Evolutionary conservation across 1,284 basidiomycete species (phyloP).

Genomic region (Melampsora larici-populina): DNA sequence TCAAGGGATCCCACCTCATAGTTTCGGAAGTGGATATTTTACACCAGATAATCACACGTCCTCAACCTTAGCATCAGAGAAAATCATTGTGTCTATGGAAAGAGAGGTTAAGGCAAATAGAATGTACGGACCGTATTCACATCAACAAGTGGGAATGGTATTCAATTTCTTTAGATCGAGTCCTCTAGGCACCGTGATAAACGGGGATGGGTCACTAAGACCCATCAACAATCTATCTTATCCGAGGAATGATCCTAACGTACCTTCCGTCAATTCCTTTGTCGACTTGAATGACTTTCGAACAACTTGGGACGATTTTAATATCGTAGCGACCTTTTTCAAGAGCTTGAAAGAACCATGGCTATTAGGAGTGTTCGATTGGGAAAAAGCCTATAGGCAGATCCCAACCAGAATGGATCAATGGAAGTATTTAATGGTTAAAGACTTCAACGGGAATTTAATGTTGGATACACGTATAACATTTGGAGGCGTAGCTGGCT

Average conservation of each 20-base stretch:
- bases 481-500: neutral
- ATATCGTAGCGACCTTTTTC: neutral
- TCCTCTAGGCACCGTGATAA: constrained; percentile 1
- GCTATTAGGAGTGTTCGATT: neutral
- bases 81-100: neutral
- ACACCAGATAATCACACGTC: neutral
- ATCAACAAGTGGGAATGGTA: neutral
- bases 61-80: neutral
- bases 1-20: constrained; percentile 13
- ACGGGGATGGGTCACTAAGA: constrained; percentile 9
- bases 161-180: neutral
- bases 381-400: constrained; percentile 16
- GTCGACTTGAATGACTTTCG: constrained; percentile 9
- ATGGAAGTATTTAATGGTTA: neutral
- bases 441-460: neutral
- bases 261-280: constrained; percentile 15
- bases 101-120: constrained; percentile 10
- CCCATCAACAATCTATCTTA: neutral
- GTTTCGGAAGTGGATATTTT: neutral
- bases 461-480: neutral
- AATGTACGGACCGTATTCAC: too few species aligned
- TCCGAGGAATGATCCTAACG: neutral
- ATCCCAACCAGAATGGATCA: neutral
- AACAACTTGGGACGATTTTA: too few species aligned
- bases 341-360: neutral